Evolutionary conservation across 192 early-diverging fungal genomes (phyloP).

Genomic region (Coemansia sp.): DNA sequence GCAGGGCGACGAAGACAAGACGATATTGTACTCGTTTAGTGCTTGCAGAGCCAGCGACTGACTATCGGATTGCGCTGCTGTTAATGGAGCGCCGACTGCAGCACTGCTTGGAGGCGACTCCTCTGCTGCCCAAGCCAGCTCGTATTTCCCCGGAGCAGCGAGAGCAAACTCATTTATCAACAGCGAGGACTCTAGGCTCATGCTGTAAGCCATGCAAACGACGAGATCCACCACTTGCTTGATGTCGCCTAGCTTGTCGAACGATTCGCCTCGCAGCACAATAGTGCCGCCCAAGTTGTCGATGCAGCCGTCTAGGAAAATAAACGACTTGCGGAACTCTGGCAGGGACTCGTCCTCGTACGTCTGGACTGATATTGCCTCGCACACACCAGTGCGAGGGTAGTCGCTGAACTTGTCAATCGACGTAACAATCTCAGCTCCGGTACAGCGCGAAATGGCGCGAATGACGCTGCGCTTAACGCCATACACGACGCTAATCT

Average conservation of each 20-base stretch:
- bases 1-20: conserved; percentile 88
- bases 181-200: conserved; percentile 83
- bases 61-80: background rate
- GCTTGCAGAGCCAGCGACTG: conserved; percentile 53
- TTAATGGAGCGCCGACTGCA: background rate
- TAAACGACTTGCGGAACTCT: conserved; percentile 80
- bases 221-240: conserved; percentile 86
- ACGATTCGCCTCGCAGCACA: conserved; percentile 82
- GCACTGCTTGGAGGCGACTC: background rate
- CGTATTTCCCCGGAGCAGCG: conserved; percentile 46
- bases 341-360: conserved; percentile 83
- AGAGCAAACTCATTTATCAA: conserved; percentile 78
- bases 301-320: conserved; percentile 88
- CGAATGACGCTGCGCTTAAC: conserved; percentile 88
- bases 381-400: conserved; percentile 80
- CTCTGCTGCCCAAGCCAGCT: background rate
- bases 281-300: conserved; percentile 83
- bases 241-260: conserved; percentile 67
- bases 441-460: conserved; percentile 84
- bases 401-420: conserved; percentile 78
- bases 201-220: conserved; percentile 85
- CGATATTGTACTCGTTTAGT: conserved; percentile 65
- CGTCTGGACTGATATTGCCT: conserved; percentile 74
- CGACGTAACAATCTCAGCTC: conserved; percentile 80
- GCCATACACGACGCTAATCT: conserved; percentile 81